Base-by-base conservation (phyloP, 257 asterid genomes). In the Knoxia roxburghii region DNA sequence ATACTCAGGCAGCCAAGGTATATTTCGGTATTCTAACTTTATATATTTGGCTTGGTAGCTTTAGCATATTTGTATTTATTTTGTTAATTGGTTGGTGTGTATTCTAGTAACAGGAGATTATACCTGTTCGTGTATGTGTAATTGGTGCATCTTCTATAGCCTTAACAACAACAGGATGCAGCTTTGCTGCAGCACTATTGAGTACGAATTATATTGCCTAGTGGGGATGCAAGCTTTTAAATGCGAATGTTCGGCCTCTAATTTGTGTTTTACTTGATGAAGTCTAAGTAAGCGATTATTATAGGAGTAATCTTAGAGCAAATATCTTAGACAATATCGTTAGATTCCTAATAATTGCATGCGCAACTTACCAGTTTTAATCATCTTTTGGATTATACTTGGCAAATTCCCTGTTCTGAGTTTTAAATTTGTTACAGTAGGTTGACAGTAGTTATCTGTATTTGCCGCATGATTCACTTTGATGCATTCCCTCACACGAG, bases 1-100 rank as follows among this genome's bases (percentile, higher is more conserved):
- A 82, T 79, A 92, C 93, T 53, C 88, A 89, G 72, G 86, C 85
- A 15, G 98, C 84, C 17, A 86, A 92, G 97, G 98, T 91, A 64
- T 0, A 54, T 59, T 43, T 66, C 32, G 15, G 27, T 57, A 40
- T 13, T n/a, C 17, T 56, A 29, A 29, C 33, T 35, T 70, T 61
- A 61, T 9, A 37, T 69, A n/a, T 26, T 29, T 68, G 48, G 20
- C 15, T 30, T 4, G 23, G 30, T 7, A 24, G 50, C n/a, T 24
- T 33, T 32, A 21, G 49, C 64, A 52, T 52, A 65, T 61, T 33
- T 54, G 45, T 6, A 33, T 54, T 60, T 35, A 32, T 41, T 37
- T 20, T 41, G 18, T 32, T 50, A 0, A 30, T 41, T 63, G 41
- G 18, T 63, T 40, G 1, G 46, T 41, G 70, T 40, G 32, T 17